A percentile compares a stretch with the other conserved stretches of the same genome.
phyloP scores from a whole-genome alignment of 176 grass and related monocot genomes.

The Typha latifolia region DNA sequence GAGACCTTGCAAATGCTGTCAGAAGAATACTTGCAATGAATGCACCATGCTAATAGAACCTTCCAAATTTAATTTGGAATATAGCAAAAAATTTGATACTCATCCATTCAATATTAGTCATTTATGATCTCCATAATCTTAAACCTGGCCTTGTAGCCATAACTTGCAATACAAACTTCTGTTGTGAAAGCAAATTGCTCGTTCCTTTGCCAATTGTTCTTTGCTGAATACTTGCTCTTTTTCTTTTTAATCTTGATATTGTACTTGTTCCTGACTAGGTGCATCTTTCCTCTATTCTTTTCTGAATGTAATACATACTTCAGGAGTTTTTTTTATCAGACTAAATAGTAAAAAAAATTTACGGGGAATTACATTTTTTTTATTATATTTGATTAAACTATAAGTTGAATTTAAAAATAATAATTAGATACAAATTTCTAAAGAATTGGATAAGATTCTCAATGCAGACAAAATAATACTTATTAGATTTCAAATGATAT shows the following conservation, averaged over 20 bases:
- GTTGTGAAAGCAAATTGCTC: neutral
- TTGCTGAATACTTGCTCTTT: neutral
- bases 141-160: neutral
- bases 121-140: neutral
- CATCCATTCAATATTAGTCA: neutral
- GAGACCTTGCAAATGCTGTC: slow-evolving; percentile 53
- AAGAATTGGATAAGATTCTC: no score
- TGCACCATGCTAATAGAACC: neutral
- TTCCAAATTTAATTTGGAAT: neutral
- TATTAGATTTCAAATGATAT: no score
- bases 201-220: neutral
- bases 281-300: no score
- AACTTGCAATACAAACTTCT: neutral
- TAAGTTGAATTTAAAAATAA: no score
- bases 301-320: no score
- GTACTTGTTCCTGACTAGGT: neutral
- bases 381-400: no score
- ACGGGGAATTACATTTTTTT: no score
- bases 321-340: no score
- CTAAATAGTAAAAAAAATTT: no score
- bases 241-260: neutral
- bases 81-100: neutral
- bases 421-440: no score
- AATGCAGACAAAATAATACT: no score
- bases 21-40: slow-evolving; percentile 14